Percentiles rank a stretch among this genome's conserved stretches.
Evolutionary conservation across 1,284 basidiomycete species (phyloP).

Genomic region (Ustilago hordei): DNA sequence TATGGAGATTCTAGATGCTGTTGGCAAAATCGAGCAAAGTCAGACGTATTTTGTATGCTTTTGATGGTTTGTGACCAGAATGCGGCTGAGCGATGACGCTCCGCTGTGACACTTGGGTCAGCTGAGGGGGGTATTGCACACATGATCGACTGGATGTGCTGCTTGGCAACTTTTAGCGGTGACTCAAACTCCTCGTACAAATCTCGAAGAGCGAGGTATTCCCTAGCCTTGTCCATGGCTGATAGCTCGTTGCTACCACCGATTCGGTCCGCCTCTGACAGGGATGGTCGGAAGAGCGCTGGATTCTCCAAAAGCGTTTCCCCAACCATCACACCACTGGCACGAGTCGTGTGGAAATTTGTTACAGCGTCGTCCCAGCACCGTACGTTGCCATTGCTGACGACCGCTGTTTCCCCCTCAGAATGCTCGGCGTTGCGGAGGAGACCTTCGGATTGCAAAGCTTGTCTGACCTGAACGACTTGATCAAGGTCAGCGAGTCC

Average conservation of each 20-base stretch:
- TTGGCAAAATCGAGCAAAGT: constrained; percentile 22
- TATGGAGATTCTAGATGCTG: constrained; percentile 6
- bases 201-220: constrained; percentile 33
- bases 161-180: constrained; percentile 35
- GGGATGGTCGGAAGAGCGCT: constrained; percentile 32
- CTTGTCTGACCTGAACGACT: constrained; percentile 74
- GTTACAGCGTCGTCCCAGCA: constrained; percentile 74
- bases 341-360: constrained; percentile 75
- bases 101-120: constrained; percentile 1
- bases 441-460: constrained; percentile 63
- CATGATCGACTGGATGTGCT: constrained; percentile 42
- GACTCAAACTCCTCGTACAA: constrained; percentile 22
- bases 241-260: background rate
- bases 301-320: constrained; percentile 79
- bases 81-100: constrained; percentile 23
- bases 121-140: constrained; percentile 18
- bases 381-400: constrained; percentile 82
- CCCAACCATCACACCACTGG: constrained; percentile 82
- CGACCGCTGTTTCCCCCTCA: constrained; percentile 72
- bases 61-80: constrained; percentile 20
- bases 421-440: constrained; percentile 58
- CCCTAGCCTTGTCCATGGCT: constrained; percentile 19
- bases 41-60: constrained; percentile 22
- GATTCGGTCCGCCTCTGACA: background rate
- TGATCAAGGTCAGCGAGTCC: constrained; percentile 77